These are phyloP conservation scores for Ceratobasidium sp. DNA, from an alignment of 1,284 basidiomycete genomes.

Conservation along the genomic window DNA sequence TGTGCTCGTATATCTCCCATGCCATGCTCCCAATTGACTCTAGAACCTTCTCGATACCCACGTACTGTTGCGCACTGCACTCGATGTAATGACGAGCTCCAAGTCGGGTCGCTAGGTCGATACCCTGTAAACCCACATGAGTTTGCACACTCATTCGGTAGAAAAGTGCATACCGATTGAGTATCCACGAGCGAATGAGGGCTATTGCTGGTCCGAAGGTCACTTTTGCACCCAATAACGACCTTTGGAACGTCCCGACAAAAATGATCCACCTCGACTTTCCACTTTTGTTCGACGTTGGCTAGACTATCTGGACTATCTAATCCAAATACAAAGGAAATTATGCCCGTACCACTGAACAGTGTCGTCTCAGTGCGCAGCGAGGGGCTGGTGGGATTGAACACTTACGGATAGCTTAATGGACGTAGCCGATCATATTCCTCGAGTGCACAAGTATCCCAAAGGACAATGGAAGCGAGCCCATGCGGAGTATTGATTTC, in stretches of 20 bases:
- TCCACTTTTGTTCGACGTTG: conserved; percentile 18
- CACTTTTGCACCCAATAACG: conserved; percentile 28
- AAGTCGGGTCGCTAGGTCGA: conserved; percentile 8
- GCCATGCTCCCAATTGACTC: conserved; percentile 7
- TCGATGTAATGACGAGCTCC: conserved; percentile 37
- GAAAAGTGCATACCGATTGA: not conserved
- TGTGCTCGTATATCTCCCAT: conserved; percentile 25
- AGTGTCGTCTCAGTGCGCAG: too few relatives aligned
- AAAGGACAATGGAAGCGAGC: not conserved
- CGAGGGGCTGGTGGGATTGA: not conserved
- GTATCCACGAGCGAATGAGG: not conserved
- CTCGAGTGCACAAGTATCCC: conserved; percentile 6
- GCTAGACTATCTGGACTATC: conserved; percentile 9
- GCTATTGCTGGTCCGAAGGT: not conserved
- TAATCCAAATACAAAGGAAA: conserved; percentile 20
- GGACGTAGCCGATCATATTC: conserved; percentile 10
- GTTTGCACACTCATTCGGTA: not conserved
- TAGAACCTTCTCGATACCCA: conserved; percentile 2
- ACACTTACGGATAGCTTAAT: conserved; percentile 17
- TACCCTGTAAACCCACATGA: conserved; percentile 7
- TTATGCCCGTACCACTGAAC: conserved; percentile 15
- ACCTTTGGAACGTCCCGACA: conserved; percentile 8
- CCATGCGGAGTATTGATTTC: conserved; percentile 8
- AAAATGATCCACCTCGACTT: not conserved
- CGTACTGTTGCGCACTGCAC: conserved; percentile 21